These are phyloP conservation scores for Amoebophrya sp. DNA, from an alignment of 169 alveolate species.

Conservation along the genomic window DNA sequence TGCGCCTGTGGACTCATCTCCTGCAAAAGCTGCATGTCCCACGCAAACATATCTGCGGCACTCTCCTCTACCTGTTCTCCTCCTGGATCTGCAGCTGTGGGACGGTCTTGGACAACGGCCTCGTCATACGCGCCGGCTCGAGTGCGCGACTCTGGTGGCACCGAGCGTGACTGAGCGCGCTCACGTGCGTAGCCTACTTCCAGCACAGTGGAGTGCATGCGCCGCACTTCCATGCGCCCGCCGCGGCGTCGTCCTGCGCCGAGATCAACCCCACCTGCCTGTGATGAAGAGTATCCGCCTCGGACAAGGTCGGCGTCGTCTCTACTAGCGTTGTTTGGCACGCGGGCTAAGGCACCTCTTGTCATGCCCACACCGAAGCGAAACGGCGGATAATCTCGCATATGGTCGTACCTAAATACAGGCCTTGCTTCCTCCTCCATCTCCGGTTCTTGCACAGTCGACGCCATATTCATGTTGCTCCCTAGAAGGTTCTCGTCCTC, in stretches of 20 bases:
- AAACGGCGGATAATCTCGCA: neutral
- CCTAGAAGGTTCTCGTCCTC: neutral
- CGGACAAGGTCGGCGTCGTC: no score
- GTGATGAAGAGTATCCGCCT: neutral
- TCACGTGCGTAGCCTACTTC: neutral
- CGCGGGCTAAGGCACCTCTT: neutral
- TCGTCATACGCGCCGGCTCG: neutral
- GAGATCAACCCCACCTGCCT: neutral
- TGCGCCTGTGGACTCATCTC: no score
- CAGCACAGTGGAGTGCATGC: neutral
- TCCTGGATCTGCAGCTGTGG: no score
- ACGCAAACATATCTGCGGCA: no score
- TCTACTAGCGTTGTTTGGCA: neutral
- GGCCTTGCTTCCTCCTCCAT: no score
- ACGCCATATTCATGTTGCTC: neutral
- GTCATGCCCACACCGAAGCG: neutral
- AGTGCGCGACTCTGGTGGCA: neutral
- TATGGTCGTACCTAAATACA: neutral
- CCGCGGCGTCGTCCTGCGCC: neutral
- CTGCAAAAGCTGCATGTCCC: no score
- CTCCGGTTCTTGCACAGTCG: neutral
- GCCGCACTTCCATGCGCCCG: no score
- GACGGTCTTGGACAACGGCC: neutral
- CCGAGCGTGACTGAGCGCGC: neutral
- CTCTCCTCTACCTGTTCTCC: no score